Base-by-base conservation (phyloP, 768 basidiomycete species). In the Suillus variegatus region DNA sequence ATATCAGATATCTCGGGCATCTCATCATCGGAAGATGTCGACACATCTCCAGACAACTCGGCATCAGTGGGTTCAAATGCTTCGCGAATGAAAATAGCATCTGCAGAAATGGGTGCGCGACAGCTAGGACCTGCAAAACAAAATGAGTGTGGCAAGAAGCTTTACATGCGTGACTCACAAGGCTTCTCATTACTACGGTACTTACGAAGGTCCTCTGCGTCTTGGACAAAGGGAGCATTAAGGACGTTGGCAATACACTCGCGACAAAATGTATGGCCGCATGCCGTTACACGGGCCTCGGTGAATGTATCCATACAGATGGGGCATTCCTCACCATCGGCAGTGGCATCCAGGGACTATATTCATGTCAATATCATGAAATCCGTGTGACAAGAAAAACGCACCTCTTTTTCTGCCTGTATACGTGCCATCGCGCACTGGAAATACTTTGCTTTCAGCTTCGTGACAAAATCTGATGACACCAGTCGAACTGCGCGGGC, bases 281-380 rank as follows among this genome's bases (percentile, higher is more conserved):
- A 93, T 0, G 79, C 68, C 0, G 89, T 90, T 47, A 91, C 72
- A 22, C 86, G 77, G 18, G 87, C 78, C 61, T 86, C 80, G 1
- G 79, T 82, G 70, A 85, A 79, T 4, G 75, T 73, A 64, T 92
- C 90, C 65, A 84, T 84, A 72, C 91, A 92, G 63, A 93, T 85
- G 0, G 88, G 82, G 68, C 91, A 93, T 49, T 81, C 78, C 64
- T 88, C 86, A 9, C 68, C 74, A 51, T 87, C 86, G 12, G 82
- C 80, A 28, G 85, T 83, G 2, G 80, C 79, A 67, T 85, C 80
- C 9, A 69, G 68, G 25, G 84, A 84, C 85, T 88, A 66, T 7
- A 52, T 25, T 58, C 13, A 49, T 41, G 20, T 46, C 20, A 36
- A 60, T 38, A 56, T 40, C 40, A 65, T 60, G 46, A 36, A 36